Evolutionary conservation across 306 rosid genomes (phyloP).

Genomic region (Adenanthera pavonina): DNA sequence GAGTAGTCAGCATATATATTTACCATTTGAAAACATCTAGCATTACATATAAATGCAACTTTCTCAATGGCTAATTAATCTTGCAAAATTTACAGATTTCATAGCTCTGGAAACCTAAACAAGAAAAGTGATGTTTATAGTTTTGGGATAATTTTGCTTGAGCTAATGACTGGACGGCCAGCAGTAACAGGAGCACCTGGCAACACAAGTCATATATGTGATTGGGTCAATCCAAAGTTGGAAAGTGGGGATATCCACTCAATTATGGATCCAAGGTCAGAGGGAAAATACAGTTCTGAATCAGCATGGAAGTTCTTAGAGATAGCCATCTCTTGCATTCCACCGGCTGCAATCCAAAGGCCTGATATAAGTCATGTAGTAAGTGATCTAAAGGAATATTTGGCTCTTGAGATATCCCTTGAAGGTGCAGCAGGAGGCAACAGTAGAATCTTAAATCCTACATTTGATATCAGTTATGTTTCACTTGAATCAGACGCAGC

Average conservation of each 20-base stretch:
- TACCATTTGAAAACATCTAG: neutral
- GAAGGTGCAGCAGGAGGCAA: too few relatives aligned
- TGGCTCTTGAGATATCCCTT: too few relatives aligned
- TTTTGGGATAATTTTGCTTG: conserved; percentile 7
- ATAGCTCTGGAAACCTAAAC: neutral
- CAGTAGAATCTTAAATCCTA: too few relatives aligned
- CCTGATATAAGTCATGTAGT: neutral
- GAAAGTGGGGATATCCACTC: neutral
- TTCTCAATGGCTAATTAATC: neutral
- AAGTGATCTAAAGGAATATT: neutral
- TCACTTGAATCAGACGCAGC: too few relatives aligned
- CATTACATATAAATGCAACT: neutral
- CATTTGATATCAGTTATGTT: too few relatives aligned
- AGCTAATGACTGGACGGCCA: neutral
- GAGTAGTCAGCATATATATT: neutral
- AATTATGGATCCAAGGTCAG: neutral
- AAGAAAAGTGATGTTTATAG: conserved; percentile 23
- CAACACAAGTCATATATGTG: neutral
- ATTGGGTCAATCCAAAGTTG: neutral
- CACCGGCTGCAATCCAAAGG: neutral
- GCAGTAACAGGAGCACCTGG: neutral
- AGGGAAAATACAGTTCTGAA: neutral
- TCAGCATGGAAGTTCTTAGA: neutral
- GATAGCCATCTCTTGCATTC: neutral
- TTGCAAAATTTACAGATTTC: neutral